Conservation (phyloP, 352 stramenopile genomes). For the Phytophthora boehmeriae region DNA sequence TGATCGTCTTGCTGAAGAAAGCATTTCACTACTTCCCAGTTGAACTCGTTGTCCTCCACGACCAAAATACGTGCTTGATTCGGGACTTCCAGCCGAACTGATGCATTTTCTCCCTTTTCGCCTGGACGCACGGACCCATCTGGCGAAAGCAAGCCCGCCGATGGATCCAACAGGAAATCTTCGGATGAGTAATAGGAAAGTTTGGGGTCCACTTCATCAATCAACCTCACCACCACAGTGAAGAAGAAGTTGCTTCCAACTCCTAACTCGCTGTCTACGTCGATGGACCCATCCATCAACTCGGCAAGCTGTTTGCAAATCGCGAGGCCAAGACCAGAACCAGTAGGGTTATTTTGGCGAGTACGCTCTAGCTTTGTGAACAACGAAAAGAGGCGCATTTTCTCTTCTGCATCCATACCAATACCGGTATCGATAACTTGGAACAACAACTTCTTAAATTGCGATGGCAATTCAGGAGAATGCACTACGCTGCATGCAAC, state of each 20-base stretch:
- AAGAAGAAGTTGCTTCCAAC: constrained; percentile 85
- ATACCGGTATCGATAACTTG: constrained; percentile 84
- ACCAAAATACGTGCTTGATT: constrained; percentile 64
- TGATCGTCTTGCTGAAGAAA: constrained; percentile 72
- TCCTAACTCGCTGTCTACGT: constrained; percentile 74
- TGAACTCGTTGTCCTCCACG: constrained; percentile 76
- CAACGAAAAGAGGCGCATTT: constrained; percentile 72
- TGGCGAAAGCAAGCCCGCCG: constrained; percentile 19
- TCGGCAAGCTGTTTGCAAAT: constrained; percentile 89
- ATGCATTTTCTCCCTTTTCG: constrained; percentile 40
- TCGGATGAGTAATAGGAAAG: constrained; percentile 50
- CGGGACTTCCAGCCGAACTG: constrained; percentile 27
- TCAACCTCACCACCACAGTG: constrained; percentile 62
- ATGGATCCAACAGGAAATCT: constrained; percentile 45
- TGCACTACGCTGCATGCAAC: constrained; percentile 67
- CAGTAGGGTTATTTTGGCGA: constrained; percentile 81
- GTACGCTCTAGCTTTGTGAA: constrained; percentile 83
- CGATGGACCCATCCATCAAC: constrained; percentile 84
- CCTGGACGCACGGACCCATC: constrained; percentile 18
- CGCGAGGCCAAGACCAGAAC: constrained; percentile 77
- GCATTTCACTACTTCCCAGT: constrained; percentile 75
- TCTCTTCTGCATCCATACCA: constrained; percentile 78
- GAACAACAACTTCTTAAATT: constrained; percentile 74
- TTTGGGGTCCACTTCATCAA: constrained; percentile 49
- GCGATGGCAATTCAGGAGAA: constrained; percentile 51